A percentile compares a stretch with the other conserved stretches of the same genome.
Conservation (phyloP, 208 protist species). For the Trichomonas gallinae region DNA sequence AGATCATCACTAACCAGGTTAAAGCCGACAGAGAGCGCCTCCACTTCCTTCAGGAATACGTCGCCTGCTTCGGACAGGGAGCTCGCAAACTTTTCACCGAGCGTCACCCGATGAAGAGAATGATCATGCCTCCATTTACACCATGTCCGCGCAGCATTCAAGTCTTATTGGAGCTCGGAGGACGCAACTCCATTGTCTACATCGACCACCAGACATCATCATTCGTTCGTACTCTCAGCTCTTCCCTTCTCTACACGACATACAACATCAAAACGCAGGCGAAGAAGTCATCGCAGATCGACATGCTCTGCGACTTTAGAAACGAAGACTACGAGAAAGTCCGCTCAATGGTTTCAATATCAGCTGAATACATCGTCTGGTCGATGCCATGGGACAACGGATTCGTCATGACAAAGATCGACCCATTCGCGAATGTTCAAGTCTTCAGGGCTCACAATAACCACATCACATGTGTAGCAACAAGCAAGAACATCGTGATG, state of each 20-base stretch:
- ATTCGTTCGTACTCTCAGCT: background rate
- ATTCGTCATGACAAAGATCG: background rate
- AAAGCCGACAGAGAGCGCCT: background rate
- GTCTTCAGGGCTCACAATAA: background rate
- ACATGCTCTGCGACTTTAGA: background rate
- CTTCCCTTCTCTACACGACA: background rate
- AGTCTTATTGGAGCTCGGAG: background rate
- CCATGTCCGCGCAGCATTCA: background rate
- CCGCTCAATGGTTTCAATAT: background rate
- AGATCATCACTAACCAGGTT: background rate
- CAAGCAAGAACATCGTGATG: background rate
- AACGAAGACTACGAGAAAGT: background rate
- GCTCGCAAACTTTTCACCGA: background rate
- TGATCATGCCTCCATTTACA: background rate
- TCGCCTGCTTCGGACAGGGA: background rate
- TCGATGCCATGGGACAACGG: background rate
- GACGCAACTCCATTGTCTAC: no score
- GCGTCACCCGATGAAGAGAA: background rate
- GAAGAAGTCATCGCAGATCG: background rate
- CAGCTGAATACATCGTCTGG: background rate
- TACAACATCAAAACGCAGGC: background rate
- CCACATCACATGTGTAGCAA: background rate
- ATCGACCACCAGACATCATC: background rate
- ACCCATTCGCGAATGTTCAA: no score
- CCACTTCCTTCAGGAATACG: background rate